These are phyloP conservation scores for Euphorbia celastroides DNA, from an alignment of 441 rosid genomes.

Conservation along the genomic window DNA sequence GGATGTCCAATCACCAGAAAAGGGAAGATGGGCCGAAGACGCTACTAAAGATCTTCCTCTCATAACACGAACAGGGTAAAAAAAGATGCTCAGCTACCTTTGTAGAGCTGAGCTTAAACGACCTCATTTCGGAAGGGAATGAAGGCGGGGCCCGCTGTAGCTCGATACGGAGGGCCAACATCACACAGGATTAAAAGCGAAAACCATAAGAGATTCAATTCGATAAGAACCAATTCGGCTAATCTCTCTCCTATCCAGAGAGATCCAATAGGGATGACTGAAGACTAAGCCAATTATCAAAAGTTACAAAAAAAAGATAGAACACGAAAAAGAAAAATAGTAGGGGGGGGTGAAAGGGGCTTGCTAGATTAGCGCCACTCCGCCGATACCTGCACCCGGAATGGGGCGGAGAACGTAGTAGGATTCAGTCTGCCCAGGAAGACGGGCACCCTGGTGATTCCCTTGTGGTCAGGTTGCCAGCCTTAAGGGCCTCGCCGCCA, in stretches of 20 bases:
- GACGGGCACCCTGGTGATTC: background rate
- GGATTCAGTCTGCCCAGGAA: background rate
- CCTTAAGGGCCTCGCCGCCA: background rate
- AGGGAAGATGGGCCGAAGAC: constrained; percentile 1
- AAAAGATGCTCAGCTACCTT: background rate
- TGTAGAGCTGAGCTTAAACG: constrained; percentile 1
- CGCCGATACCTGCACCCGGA: background rate
- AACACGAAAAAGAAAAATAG: constrained; percentile 1
- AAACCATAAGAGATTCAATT: constrained; percentile 5
- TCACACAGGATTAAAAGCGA: constrained; percentile 3
- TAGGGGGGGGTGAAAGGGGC: constrained; percentile 3
- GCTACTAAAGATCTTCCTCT: constrained; percentile 5
- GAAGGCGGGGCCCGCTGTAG: constrained; percentile 3
- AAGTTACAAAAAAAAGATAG: constrained; percentile 1
- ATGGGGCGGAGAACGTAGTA: background rate
- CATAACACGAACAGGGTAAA: constrained; percentile 5
- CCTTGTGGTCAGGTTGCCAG: background rate
- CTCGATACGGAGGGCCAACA: constrained; percentile 6
- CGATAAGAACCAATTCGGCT: constrained; percentile 2
- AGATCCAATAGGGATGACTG: constrained; percentile 3
- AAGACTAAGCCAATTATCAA: constrained; percentile 1
- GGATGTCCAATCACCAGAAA: background rate
- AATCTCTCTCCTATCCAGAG: constrained; percentile 3
- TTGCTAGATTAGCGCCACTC: constrained; percentile 3
- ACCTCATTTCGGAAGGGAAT: constrained; percentile 4